Base-by-base conservation (phyloP, 805 yeast species). In the Nakazawaea ernobii region DNA sequence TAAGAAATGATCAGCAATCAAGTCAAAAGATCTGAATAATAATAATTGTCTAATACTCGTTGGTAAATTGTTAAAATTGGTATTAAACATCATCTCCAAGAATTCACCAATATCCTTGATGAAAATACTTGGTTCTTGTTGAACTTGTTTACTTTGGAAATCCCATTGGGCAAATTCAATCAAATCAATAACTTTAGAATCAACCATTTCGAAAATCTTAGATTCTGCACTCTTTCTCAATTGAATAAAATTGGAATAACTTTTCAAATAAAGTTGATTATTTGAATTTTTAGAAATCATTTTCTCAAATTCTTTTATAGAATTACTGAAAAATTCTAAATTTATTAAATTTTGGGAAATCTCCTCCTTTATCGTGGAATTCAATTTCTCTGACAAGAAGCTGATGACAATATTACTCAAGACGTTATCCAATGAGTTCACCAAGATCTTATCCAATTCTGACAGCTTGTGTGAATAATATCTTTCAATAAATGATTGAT, bases 271-370 rank as follows among this genome's bases (percentile, higher is more conserved):
- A 65, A 50, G 50, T 73, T 59, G 61, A 63, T 69, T 32, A 54
- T 53, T 38, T 68, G 61, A 47, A 70, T 67, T 44, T 62, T 61
- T 14, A 63, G 72, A 61, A 47, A 63, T 42, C 48, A 69, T 58
- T 43, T 69, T 67, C n/a, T 80, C 82, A 42, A 92, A 72, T 60
- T 85, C 90, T 45, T 71, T 70, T 8, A 91, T 77, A 48, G 95
- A 88, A 55, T 74, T 80, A 37, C 86, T 74, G 62, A 91, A 92
- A 61, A 86, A 88, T 60, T 92, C 97, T 57, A 92, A 69, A 61
- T 94, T 90, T 49, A 94, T 84, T 54, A 87, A 73, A 54, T 88
- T 87, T 68, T 94, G 98, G 0, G 96, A 84, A 27, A 89, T 77
- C 54, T 89, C 91, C 63, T 92, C 98, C 59, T 95, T 86, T 52